phyloP scores from a whole-genome alignment of 768 basidiomycete genomes.

The Mycena latifolia region DNA sequence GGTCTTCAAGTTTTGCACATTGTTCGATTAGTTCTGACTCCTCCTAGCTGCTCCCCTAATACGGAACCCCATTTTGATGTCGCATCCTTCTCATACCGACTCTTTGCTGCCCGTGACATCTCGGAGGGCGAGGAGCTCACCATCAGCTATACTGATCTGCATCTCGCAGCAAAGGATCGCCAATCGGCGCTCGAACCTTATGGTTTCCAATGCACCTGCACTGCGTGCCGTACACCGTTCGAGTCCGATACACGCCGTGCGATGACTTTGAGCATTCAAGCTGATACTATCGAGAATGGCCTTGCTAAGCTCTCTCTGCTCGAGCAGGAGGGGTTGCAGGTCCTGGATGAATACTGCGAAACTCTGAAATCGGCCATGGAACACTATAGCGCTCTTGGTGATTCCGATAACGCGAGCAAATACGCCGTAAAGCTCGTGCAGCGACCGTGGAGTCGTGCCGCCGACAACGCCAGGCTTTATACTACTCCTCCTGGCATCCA shows the following conservation, averaged over 20 bases:
- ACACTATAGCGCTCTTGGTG: conserved; percentile 17
- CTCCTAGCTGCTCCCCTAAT: conserved; percentile 43
- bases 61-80: conserved; percentile 37
- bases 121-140: conserved; percentile 49
- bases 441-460: too few relatives aligned
- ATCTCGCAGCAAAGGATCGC: conserved; percentile 36
- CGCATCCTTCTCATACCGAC: conserved; percentile 43
- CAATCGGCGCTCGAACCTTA: conserved; percentile 44
- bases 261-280: not conserved
- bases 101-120: conserved; percentile 46
- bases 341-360: conserved; percentile 3
- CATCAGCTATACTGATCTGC: conserved; percentile 37
- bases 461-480: not conserved
- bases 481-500: not conserved
- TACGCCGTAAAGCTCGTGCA: conserved; percentile 22
- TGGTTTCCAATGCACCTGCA: conserved; percentile 50
- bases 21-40: conserved; percentile 3
- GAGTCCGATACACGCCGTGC: conserved; percentile 20
- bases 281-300: conserved; percentile 9
- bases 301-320: conserved; percentile 8
- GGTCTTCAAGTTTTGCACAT: not conserved
- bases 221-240: conserved; percentile 41
- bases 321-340: conserved; percentile 15
- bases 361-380: conserved; percentile 10
- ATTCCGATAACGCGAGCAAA: conserved; percentile 14